These are phyloP conservation scores for Lipomyces kockii DNA, from an alignment of 805 yeast genomes.

Conservation along the genomic window DNA sequence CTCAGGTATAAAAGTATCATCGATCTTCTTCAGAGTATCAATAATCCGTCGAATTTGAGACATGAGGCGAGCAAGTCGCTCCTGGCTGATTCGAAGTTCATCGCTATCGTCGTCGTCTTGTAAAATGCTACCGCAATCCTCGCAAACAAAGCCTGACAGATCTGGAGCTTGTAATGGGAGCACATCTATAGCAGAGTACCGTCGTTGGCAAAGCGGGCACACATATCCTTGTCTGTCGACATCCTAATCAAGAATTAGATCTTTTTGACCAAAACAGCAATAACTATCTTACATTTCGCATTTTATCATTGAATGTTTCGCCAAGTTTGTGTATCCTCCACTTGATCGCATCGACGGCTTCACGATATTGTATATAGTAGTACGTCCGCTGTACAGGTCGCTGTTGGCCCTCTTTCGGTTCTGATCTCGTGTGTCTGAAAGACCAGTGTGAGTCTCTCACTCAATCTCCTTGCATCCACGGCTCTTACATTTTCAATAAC, in stretches of 20 bases:
- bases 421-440: slow-evolving; percentile 37
- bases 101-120: slow-evolving; percentile 88
- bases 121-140: slow-evolving; percentile 74
- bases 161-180: slow-evolving; percentile 80
- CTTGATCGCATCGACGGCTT: slow-evolving; percentile 92
- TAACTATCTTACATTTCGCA: slow-evolving; percentile 55
- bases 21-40: slow-evolving; percentile 77
- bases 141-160: slow-evolving; percentile 79
- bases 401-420: slow-evolving; percentile 58
- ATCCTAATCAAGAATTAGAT: slow-evolving; percentile 45
- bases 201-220: slow-evolving; percentile 82
- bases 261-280: background rate
- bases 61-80: slow-evolving; percentile 81
- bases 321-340: slow-evolving; percentile 95
- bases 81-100: slow-evolving; percentile 80
- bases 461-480: slow-evolving; percentile 32
- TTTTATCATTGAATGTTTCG: slow-evolving; percentile 74
- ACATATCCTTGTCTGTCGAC: slow-evolving; percentile 92
- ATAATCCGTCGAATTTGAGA: slow-evolving; percentile 87
- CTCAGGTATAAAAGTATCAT: slow-evolving; percentile 78
- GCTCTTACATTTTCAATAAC: slow-evolving; percentile 63
- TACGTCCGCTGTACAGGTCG: slow-evolving; percentile 77
- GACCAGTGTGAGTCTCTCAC: background rate
- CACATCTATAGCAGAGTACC: slow-evolving; percentile 86
- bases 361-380: slow-evolving; percentile 85